Evolutionary conservation across 1,284 basidiomycete species (phyloP), one percentile per base, ranked within the genome.

Genomic region (Pseudozyma pruni): DNA sequence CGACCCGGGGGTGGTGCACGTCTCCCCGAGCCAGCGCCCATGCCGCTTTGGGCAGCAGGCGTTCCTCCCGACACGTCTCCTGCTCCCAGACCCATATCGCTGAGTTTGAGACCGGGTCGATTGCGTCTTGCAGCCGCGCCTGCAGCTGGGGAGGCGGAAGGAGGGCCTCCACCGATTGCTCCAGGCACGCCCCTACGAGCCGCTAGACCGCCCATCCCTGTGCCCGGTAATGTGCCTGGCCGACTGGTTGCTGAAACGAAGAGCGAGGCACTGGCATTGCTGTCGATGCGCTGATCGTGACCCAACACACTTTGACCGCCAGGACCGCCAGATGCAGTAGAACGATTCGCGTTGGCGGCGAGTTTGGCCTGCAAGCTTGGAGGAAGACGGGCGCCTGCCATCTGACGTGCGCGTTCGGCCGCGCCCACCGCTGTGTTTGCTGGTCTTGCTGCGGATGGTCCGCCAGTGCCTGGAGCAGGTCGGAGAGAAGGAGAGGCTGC

Each of bases 281-380:
- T 72, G 44, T 78, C 71, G 35, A 79, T 72, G 34, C 66, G 72
- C 54, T 76, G 73, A 17, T 63, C 67, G 45, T 67, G 75, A 22
- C 62, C 69, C 41, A 77, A 48, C n/a, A 73, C 73, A 37, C 39
- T 46, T 10, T 48, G 41, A 23, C 37, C n/a, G n/a, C n/a, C 44
- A 39, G 56, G 27, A 33, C n/a, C 46, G 40, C 39, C 35, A 19
- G 66, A 57, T 33, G 33, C 42, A n/a, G 57, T 57, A 13, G 71
- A 67, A 11, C 69, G 49, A 23, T 67, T 58, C 8, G 71, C 74
- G 45, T 73, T 71, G 64, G 90, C 91, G 50, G 91, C 91, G 88
- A 97, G 91, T 85, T 94, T 96, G 61, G 92, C 92, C 81, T 94
- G 93, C 51, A 98, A 86, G 49, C 89, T 88, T 0, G 94, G 92